phyloP scores from a whole-genome alignment of 1,284 basidiomycete genomes.

The Cutaneotrichosporon cavernicola region DNA sequence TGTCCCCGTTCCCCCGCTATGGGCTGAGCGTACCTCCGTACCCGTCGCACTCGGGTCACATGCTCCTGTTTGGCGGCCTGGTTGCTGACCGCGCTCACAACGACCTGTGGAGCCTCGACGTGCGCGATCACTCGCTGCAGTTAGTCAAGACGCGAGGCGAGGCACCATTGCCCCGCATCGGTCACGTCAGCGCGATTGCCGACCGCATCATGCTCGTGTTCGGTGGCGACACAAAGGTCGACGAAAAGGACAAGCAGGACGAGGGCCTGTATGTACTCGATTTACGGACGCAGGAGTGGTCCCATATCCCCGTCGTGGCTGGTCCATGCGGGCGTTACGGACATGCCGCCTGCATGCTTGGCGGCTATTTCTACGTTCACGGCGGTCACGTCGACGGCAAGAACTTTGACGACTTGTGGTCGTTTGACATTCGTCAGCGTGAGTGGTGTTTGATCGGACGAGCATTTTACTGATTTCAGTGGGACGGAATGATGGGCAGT shows the following conservation, averaged over 20 bases:
- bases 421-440: conserved; percentile 93
- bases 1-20: conserved; percentile 87
- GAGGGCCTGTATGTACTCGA: conserved; percentile 95
- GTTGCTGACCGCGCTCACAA: conserved; percentile 88
- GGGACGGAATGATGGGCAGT: conserved; percentile 43
- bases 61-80: conserved; percentile 95
- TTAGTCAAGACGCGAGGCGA: conserved; percentile 86
- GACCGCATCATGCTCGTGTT: conserved; percentile 95
- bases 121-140: conserved; percentile 71
- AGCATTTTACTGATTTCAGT: conserved; percentile 14
- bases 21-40: conserved; percentile 91
- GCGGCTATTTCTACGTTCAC: conserved; percentile 89
- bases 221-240: conserved; percentile 90
- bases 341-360: conserved; percentile 90
- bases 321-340: conserved; percentile 88
- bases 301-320: conserved; percentile 69
- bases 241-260: conserved; percentile 78
- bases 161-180: conserved; percentile 83
- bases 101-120: conserved; percentile 88
- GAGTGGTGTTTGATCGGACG: conserved; percentile 47
- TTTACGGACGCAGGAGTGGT: conserved; percentile 95
- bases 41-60: conserved; percentile 76
- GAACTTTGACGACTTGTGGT: conserved; percentile 95
- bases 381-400: conserved; percentile 96
- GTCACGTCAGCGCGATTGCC: conserved; percentile 92